Evolutionary conservation across 2,329 filamentous ascomycete genomes (phyloP), one percentile per base, ranked within the genome.

Genomic region (Exophiala bonariae): DNA sequence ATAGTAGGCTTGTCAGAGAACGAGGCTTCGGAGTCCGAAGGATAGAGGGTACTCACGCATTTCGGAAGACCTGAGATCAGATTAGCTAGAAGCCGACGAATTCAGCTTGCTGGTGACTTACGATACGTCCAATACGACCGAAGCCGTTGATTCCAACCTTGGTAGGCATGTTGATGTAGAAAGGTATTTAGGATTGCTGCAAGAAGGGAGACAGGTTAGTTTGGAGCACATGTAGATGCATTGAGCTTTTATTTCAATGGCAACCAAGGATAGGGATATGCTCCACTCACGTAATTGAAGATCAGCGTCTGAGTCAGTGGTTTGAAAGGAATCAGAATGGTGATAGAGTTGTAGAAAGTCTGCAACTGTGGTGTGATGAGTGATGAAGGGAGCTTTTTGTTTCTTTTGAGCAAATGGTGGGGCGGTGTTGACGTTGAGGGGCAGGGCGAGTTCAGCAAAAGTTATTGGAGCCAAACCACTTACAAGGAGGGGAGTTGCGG

Each of bases 121-220:
- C 83, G 74, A 99, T 96, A 75, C 93, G 88, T 69, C 93, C 93
- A 77, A 99, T 99, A 77, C 93, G 91, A 80, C 93, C 93, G 82
- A 99, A 99, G 76, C 93, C 92, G 87, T 96, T 97, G 86, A 96
- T 96, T 75, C 90, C 90, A 72, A 95, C 89, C 84, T 95, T 82
- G 71, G 79, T 72, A 70, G 69, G 66, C 75, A 80, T 80, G 57
- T 65, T 78, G 63, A 60, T 64, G 62, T 54, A 39, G 20, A 32
- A 18, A 39, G 41, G 22, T 23, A 44, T 41, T 26, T 30, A 37
- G 37, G 31, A 46, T 36, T 46, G 41, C 43, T 45, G 37, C 9
- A 9, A 39, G 19, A 20, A 39, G 18, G 20, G 23, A 41, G 6
- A 6, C 6, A 26, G 23, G 23, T 26, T 11, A 26, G 23, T 26